Percentiles rank a stretch among this genome's conserved stretches.
phyloP scores from a whole-genome alignment of 768 basidiomycete genomes.

The Mycena leptocephala region DNA sequence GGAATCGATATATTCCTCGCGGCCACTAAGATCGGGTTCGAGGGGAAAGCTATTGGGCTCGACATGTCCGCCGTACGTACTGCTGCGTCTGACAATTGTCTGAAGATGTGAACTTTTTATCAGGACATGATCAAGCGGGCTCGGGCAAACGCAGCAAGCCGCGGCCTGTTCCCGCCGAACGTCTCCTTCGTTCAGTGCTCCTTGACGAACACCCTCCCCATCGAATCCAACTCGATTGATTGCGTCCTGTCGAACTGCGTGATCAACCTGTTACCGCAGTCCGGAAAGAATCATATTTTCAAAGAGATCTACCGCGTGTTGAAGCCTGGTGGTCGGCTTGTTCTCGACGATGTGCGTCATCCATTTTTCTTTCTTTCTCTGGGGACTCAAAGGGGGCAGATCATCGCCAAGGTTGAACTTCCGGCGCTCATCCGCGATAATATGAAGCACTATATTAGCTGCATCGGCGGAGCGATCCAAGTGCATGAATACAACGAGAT shows the following conservation, averaged over 20 bases:
- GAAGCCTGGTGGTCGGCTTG: constrained; percentile 71
- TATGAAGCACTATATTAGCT: constrained; percentile 59
- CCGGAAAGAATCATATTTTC: constrained; percentile 59
- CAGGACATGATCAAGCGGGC: constrained; percentile 70
- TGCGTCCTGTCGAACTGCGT: constrained; percentile 75
- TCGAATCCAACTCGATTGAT: constrained; percentile 64
- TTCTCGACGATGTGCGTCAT: constrained; percentile 63
- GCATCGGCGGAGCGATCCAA: constrained; percentile 63
- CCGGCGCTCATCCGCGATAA: constrained; percentile 60
- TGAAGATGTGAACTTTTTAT: not conserved
- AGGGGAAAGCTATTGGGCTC: constrained; percentile 68
- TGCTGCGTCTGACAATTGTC: not conserved
- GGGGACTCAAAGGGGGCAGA: constrained; percentile 46
- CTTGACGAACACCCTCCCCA: constrained; percentile 63
- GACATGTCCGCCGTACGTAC: constrained; percentile 65
- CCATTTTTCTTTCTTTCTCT: not conserved
- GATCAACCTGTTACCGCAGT: constrained; percentile 62
- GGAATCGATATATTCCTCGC: constrained; percentile 73
- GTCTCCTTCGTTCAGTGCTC: constrained; percentile 65
- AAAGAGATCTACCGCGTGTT: constrained; percentile 66
- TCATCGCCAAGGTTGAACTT: constrained; percentile 62
- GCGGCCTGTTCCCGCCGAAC: constrained; percentile 61
- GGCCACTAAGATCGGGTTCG: constrained; percentile 63
- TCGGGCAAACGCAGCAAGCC: constrained; percentile 59
- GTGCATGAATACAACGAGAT: constrained; percentile 56